Evolutionary conservation across 176 grass and related monocot genomes (phyloP).

Genomic region (Juncus inflexus): DNA sequence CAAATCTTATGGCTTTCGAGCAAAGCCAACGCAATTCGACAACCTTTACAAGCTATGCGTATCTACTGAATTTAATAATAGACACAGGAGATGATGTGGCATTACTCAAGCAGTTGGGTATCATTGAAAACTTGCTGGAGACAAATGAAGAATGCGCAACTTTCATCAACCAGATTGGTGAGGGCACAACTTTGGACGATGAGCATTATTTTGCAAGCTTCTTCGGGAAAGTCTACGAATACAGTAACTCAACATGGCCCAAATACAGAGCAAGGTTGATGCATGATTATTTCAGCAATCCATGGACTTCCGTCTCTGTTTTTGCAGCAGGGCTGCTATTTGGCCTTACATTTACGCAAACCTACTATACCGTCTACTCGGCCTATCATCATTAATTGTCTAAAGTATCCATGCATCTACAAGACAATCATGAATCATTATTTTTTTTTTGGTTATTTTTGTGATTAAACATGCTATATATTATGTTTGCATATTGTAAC

Average conservation of each 20-base stretch:
- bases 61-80: slow-evolving; percentile 20
- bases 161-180: slow-evolving; percentile 11
- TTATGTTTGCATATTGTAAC: too few relatives aligned
- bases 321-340: background rate
- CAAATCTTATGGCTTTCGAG: slow-evolving; percentile 42
- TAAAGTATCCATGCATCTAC: too few relatives aligned
- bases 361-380: background rate
- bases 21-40: slow-evolving; percentile 10
- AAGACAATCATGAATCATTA: too few relatives aligned
- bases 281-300: slow-evolving; percentile 18
- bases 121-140: slow-evolving; percentile 5
- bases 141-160: slow-evolving; percentile 6
- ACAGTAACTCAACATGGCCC: slow-evolving; percentile 11
- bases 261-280: slow-evolving; percentile 3
- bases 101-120: background rate
- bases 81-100: slow-evolving; percentile 11
- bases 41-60: slow-evolving; percentile 4
- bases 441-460: too few relatives aligned
- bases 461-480: too few relatives aligned
- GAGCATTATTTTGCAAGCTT: background rate
- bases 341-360: slow-evolving; percentile 1
- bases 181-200: background rate
- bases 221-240: background rate
- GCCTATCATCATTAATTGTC: background rate
- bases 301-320: slow-evolving; percentile 16